Evolutionary conservation across 2,329 filamentous ascomycete genomes (phyloP).

Genomic region (Trichoderma koningiopsis): DNA sequence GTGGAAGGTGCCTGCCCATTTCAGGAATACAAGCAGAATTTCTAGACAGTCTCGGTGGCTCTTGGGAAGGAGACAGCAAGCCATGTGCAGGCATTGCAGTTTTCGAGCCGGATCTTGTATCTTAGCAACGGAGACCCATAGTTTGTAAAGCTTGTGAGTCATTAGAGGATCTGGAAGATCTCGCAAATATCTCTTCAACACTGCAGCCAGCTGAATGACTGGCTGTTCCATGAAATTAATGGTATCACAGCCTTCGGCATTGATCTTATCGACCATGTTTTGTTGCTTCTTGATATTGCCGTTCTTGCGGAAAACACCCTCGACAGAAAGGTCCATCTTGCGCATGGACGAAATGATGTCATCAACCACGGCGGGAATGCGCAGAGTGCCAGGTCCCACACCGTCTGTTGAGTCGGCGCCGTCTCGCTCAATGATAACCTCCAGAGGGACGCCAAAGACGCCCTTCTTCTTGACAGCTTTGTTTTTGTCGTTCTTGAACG

Average conservation of each 20-base stretch:
- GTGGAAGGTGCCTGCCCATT: conserved; percentile 96
- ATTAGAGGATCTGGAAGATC: conserved; percentile 93
- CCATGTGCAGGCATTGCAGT: conserved; percentile 82
- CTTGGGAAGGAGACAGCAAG: conserved; percentile 91
- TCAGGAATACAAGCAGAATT: conserved; percentile 92
- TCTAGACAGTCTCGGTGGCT: conserved; percentile 91
- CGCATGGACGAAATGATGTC: conserved; percentile 93
- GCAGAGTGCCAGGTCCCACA: conserved; percentile 85
- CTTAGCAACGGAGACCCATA: conserved; percentile 90
- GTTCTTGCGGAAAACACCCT: conserved; percentile 98
- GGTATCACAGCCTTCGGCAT: conserved; percentile 79
- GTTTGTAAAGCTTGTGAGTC: conserved; percentile 88
- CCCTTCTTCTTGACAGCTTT: conserved; percentile 87
- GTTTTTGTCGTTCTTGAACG: conserved; percentile 82
- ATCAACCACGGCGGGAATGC: conserved; percentile 92
- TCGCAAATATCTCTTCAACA: conserved; percentile 92
- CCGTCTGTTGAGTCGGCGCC: conserved; percentile 98
- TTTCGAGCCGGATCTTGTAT: conserved; percentile 80
- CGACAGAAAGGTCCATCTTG: conserved; percentile 98
- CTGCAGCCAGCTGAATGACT: conserved; percentile 88
- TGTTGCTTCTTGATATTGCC: conserved; percentile 95
- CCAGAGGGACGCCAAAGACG: conserved; percentile 86
- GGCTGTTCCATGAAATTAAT: conserved; percentile 86
- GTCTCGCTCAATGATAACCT: conserved; percentile 86
- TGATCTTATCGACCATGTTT: conserved; percentile 82